A percentile compares a stretch with the other conserved stretches of the same genome.
phyloP scores from a whole-genome alignment of 306 rosid species.

The Myrica gale region DNA sequence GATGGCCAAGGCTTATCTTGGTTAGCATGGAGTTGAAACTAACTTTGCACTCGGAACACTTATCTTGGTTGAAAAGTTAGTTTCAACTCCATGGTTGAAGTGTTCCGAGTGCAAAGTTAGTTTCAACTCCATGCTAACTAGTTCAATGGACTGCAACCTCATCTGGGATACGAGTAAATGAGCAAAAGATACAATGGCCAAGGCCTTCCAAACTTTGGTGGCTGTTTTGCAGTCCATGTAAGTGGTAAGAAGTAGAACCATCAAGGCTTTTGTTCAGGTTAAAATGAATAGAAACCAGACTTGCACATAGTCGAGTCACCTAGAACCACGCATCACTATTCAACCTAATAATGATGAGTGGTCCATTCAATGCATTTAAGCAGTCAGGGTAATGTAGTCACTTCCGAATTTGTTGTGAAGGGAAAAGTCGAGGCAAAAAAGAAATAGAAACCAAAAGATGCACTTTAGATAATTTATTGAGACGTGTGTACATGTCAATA shows the following conservation, averaged over 20 bases:
- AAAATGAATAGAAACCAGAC: background rate
- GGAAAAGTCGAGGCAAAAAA: background rate
- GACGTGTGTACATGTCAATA: background rate
- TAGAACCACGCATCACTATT: background rate
- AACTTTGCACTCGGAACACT: no score
- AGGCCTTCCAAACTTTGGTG: background rate
- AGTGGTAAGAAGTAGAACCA: background rate
- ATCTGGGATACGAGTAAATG: background rate
- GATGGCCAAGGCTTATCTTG: no score
- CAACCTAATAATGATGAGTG: background rate
- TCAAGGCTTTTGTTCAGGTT: background rate
- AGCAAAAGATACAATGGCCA: background rate
- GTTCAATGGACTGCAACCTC: background rate
- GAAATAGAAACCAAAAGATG: background rate
- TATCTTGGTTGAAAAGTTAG: no score
- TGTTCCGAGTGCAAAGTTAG: background rate
- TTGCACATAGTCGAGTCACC: background rate
- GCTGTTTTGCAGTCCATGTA: background rate
- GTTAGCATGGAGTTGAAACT: no score
- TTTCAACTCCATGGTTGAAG: no score
- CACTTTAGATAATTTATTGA: background rate
- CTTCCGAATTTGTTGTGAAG: background rate
- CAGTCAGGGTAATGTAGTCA: background rate
- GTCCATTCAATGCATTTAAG: background rate
- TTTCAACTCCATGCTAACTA: background rate